Conservation (phyloP, 2,329 filamentous ascomycete genomes). For the Colletotrichum echinochloae region DNA sequence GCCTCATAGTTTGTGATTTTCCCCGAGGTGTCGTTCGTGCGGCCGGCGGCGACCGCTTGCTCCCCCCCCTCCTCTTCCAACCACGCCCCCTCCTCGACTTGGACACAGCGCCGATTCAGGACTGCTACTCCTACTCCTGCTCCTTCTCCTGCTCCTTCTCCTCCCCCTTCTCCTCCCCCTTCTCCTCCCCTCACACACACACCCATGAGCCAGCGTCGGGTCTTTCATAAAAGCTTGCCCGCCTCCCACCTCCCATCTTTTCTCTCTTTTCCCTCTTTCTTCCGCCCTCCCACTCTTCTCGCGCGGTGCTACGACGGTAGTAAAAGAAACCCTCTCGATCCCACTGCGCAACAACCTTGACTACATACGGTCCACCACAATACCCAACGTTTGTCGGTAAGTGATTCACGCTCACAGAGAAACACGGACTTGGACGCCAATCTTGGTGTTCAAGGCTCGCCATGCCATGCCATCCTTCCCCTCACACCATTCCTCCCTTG, state of each 20-base stretch:
- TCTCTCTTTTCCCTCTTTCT: conserved; percentile 19
- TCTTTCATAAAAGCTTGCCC: conserved; percentile 39
- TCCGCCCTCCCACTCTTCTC: conserved; percentile 37
- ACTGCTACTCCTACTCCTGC: conserved; percentile 26
- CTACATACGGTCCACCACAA: conserved; percentile 23
- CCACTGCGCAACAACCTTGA: conserved; percentile 36
- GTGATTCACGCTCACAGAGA: conserved; percentile 21
- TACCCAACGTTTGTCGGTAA: conserved; percentile 33
- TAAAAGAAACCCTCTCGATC: conserved; percentile 40
- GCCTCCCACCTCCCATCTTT: conserved; percentile 34
- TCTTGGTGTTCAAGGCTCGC: conserved; percentile 17
- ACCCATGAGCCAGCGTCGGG: conserved; percentile 26
- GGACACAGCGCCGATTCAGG: conserved; percentile 39
- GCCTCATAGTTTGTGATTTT: conserved; percentile 18
- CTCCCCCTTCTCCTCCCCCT: conserved; percentile 23
- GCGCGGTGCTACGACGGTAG: conserved; percentile 40
- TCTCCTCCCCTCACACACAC: conserved; percentile 18
- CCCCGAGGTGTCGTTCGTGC: conserved; percentile 14
- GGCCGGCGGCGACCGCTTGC: conserved; percentile 21
- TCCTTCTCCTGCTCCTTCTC: too few species aligned
- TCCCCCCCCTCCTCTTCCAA: conserved; percentile 7
- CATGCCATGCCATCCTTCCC: conserved; percentile 10
- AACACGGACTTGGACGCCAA: conserved; percentile 4
- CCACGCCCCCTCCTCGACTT: conserved; percentile 28
- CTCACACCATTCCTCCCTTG: background rate